Conservation (phyloP, 495 filamentous ascomycete species). For the Friedmanniomyces simplex region DNA sequence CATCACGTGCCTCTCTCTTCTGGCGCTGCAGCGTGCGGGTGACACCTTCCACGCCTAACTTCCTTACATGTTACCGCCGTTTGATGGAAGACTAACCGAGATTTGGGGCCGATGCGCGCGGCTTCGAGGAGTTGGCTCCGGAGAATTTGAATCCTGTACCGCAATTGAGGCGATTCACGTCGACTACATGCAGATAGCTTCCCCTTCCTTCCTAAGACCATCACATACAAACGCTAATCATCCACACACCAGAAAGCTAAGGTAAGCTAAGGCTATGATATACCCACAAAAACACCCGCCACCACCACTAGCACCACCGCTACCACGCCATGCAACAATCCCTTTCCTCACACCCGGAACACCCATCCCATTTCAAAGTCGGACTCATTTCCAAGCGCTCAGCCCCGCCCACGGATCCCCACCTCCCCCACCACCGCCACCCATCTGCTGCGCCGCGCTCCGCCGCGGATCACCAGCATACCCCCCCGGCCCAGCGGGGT, state of each 20-base stretch:
- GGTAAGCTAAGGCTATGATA: no score
- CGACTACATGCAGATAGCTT: not conserved
- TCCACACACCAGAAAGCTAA: not conserved
- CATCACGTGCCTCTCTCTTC: no score
- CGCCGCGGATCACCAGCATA: conserved; percentile 42
- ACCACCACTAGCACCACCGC: no score
- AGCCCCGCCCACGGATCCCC: conserved; percentile 79
- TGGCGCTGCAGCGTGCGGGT: no score
- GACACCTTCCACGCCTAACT: no score
- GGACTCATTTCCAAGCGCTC: conserved; percentile 67
- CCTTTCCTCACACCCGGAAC: not conserved
- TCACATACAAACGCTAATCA: not conserved
- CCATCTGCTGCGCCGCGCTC: conserved; percentile 38
- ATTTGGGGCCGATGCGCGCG: no score
- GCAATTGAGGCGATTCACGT: no score
- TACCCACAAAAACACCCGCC: not conserved
- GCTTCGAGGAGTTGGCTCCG: no score
- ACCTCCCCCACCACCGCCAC: conserved; percentile 27
- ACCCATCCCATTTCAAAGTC: no score
- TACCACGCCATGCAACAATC: not conserved
- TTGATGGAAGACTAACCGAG: no score
- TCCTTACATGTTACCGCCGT: no score
- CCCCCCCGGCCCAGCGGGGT: conserved; percentile 49
- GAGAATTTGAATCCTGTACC: no score
- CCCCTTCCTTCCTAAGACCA: not conserved